These are phyloP conservation scores for Haematococcus sp. DNA, from an alignment of 139 green algal species.

Conservation along the genomic window DNA sequence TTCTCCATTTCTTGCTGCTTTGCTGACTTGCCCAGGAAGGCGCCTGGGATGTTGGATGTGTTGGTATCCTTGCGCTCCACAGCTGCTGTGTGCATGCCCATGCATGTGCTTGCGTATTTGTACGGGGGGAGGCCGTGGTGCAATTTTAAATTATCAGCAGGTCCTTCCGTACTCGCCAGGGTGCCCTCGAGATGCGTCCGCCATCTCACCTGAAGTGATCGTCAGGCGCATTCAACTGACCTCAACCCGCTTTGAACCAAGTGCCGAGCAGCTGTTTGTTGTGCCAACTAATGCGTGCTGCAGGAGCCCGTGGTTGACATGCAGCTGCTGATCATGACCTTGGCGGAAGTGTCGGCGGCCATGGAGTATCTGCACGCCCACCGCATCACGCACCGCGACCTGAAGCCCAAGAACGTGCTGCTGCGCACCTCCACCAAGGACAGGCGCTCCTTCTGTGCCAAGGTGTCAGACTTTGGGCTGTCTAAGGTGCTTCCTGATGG, in stretches of 20 bases:
- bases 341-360: slow-evolving; percentile 53
- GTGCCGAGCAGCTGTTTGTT: too few relatives aligned
- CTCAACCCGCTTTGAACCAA: too few relatives aligned
- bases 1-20: neutral
- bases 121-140: too few relatives aligned
- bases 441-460: slow-evolving; percentile 43
- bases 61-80: too few relatives aligned
- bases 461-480: slow-evolving; percentile 66
- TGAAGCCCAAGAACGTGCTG: slow-evolving; percentile 77
- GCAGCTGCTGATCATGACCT: slow-evolving; percentile 40
- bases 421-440: slow-evolving; percentile 45
- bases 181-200: too few relatives aligned
- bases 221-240: too few relatives aligned
- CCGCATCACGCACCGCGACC: slow-evolving; percentile 65
- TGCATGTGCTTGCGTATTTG: too few relatives aligned
- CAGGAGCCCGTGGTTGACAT: slow-evolving; percentile 34
- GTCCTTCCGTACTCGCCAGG: too few relatives aligned
- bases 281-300: too few relatives aligned
- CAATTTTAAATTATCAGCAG: too few relatives aligned
- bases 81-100: too few relatives aligned
- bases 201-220: too few relatives aligned
- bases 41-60: neutral
- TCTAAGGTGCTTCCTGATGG: slow-evolving; percentile 38
- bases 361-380: slow-evolving; percentile 70
- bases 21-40: neutral